A percentile compares a stretch with the other conserved stretches of the same genome.
These are phyloP conservation scores for Whalleya microplaca DNA, from an alignment of 2,329 filamentous ascomycete genomes.

Conservation along the genomic window DNA sequence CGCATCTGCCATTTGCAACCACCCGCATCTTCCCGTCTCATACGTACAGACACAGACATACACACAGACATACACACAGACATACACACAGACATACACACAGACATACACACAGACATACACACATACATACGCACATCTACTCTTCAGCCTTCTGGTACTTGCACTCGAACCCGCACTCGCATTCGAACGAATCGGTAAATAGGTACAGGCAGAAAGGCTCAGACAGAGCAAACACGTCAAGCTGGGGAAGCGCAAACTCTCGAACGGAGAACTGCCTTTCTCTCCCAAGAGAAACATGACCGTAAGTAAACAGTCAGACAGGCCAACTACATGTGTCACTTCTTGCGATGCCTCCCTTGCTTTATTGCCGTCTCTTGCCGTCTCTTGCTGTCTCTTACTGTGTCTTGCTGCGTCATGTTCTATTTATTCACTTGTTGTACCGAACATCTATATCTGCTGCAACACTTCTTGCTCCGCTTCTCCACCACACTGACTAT, in stretches of 20 bases:
- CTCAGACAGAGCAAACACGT: conserved; percentile 34
- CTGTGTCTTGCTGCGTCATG: not conserved
- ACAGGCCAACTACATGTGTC: not conserved
- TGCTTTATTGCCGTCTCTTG: not conserved
- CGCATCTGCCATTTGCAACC: not conserved
- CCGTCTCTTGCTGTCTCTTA: not conserved
- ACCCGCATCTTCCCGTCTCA: not conserved
- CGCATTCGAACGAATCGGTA: too few species aligned
- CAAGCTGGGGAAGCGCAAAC: conserved; percentile 71
- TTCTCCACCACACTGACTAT: not conserved
- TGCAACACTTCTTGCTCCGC: too few species aligned
- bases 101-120: too few species aligned
- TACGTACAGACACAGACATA: conserved; percentile 6
- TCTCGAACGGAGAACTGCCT: conserved; percentile 63
- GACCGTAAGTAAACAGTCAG: conserved; percentile 53
- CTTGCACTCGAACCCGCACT: too few species aligned
- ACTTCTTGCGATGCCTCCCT: not conserved
- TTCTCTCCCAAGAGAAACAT: conserved; percentile 63
- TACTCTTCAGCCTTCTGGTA: too few species aligned
- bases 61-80: too few species aligned
- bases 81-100: too few species aligned
- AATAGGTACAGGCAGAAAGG: too few species aligned
- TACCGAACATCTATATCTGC: too few species aligned
- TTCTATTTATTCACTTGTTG: not conserved
- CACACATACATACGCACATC: too few species aligned